A percentile compares a stretch with the other conserved stretches of the same genome.
These are phyloP conservation scores for Apiospora sp. DNA, from an alignment of 2,329 filamentous ascomycete genomes.

Conservation along the genomic window DNA sequence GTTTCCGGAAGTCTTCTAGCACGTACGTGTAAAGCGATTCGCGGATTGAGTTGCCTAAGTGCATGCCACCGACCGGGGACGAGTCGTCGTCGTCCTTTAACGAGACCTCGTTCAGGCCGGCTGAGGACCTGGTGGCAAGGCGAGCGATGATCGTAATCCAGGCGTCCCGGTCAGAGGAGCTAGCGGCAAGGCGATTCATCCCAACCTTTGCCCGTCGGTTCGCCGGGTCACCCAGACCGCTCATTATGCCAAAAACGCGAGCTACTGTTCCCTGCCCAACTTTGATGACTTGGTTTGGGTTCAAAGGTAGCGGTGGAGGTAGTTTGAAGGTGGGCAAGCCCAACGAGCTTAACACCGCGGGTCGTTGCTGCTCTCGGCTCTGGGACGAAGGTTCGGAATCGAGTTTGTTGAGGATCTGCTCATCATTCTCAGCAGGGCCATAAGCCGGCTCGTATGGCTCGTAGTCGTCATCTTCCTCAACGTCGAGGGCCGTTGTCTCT, in stretches of 20 bases:
- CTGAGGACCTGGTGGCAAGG: constrained; percentile 80
- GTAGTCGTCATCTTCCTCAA: constrained; percentile 89
- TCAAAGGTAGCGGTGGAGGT: constrained; percentile 77
- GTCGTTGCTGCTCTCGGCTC: constrained; percentile 50
- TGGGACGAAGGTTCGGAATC: constrained; percentile 72
- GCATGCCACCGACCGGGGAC: constrained; percentile 35
- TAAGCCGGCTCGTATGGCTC: constrained; percentile 95
- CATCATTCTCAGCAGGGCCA: constrained; percentile 76
- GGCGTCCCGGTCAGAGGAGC: constrained; percentile 83
- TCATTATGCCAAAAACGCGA: constrained; percentile 81
- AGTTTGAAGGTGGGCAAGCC: constrained; percentile 82
- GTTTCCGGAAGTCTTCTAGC: constrained; percentile 87
- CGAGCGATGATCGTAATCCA: constrained; percentile 91
- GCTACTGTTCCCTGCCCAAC: constrained; percentile 78
- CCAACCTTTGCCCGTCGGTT: constrained; percentile 72
- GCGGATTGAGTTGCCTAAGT: constrained; percentile 74
- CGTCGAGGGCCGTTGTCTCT: constrained; percentile 67
- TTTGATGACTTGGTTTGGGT: constrained; percentile 73
- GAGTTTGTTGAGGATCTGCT: constrained; percentile 80
- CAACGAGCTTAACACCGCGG: constrained; percentile 60
- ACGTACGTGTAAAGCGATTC: constrained; percentile 85
- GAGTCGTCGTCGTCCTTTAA: constrained; percentile 66
- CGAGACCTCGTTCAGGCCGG: constrained; percentile 68
- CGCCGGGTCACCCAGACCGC: constrained; percentile 72
- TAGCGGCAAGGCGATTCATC: constrained; percentile 84